Evolutionary conservation across 164 flowering plant genomes (phyloP).

Genomic region (Hamamelis virginiana): DNA sequence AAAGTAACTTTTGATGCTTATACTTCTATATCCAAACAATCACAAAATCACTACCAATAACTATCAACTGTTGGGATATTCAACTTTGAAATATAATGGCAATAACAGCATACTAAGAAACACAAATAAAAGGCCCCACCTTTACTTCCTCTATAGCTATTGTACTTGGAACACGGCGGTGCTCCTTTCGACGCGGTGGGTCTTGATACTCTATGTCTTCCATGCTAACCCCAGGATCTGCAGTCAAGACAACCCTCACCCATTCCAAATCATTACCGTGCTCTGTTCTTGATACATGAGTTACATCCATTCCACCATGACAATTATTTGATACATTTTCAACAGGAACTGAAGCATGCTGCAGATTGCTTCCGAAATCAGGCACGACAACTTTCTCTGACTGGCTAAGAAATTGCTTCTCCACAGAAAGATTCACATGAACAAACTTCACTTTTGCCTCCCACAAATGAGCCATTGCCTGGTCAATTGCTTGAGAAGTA

Average conservation of each 20-base stretch:
- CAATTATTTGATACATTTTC: slow-evolving; percentile 4
- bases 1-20: too few relatives aligned
- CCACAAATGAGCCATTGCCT: slow-evolving; percentile 88
- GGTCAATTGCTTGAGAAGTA: slow-evolving; percentile 95
- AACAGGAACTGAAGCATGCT: slow-evolving; percentile 17
- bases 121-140: slow-evolving; percentile 44
- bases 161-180: slow-evolving; percentile 98
- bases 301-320: slow-evolving; percentile 11
- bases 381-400: slow-evolving; percentile 18
- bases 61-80: neutral
- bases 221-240: slow-evolving; percentile 86
- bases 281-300: slow-evolving; percentile 13
- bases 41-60: too few relatives aligned
- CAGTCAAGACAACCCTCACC: slow-evolving; percentile 86
- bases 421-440: slow-evolving; percentile 60
- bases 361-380: slow-evolving; percentile 14
- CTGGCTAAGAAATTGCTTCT: slow-evolving; percentile 35
- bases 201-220: slow-evolving; percentile 81
- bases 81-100: neutral
- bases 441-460: slow-evolving; percentile 91
- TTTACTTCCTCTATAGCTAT: slow-evolving; percentile 97
- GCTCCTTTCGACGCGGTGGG: slow-evolving; percentile 83
- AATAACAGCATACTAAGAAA: slow-evolving; percentile 4
- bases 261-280: slow-evolving; percentile 51
- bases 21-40: too few relatives aligned